A percentile compares a stretch with the other conserved stretches of the same genome.
phyloP scores from a whole-genome alignment of 116 monocot species.

The Iris pallida region DNA sequence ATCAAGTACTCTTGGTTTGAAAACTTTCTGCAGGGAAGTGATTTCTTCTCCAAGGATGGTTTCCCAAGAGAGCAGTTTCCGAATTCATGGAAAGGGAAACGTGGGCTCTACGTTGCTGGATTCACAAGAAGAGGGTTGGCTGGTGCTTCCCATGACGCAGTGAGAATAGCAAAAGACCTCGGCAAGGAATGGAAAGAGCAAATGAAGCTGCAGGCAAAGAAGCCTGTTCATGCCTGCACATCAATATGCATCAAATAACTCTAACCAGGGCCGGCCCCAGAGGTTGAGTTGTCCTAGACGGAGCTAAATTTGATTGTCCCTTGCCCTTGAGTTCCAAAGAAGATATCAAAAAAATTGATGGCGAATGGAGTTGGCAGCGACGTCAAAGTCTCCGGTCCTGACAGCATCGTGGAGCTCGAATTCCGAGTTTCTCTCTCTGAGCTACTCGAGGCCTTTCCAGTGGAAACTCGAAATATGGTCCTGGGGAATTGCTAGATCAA shows the following conservation, averaged over 20 bases:
- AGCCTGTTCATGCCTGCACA: conserved; percentile 23
- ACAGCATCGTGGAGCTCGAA: too few relatives aligned
- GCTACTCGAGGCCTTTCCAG: too few relatives aligned
- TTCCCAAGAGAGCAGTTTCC: conserved; percentile 36
- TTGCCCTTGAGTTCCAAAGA: too few relatives aligned
- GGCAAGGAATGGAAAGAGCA: conserved; percentile 55
- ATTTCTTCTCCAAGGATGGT: conserved; percentile 53
- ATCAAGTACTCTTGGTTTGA: neutral
- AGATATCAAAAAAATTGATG: too few relatives aligned
- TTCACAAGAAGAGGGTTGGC: conserved; percentile 52
- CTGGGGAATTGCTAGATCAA: too few relatives aligned
- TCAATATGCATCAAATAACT: conserved; percentile 47
- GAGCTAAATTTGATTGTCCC: neutral
- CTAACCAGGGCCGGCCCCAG: conserved; percentile 2
- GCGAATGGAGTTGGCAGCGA: too few relatives aligned
- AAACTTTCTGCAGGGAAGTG: conserved; percentile 30
- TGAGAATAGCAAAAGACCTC: conserved; percentile 51
- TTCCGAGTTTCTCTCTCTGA: too few relatives aligned
- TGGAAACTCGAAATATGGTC: too few relatives aligned
- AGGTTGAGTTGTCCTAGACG: neutral
- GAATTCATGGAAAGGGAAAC: conserved; percentile 40
- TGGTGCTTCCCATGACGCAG: conserved; percentile 62
- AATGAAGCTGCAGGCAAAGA: conserved; percentile 21
- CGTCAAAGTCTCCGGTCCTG: too few relatives aligned
- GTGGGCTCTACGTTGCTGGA: conserved; percentile 55